Evolutionary conservation across 2,329 filamentous ascomycete genomes (phyloP).

Genomic region (Botrytis deweyae): DNA sequence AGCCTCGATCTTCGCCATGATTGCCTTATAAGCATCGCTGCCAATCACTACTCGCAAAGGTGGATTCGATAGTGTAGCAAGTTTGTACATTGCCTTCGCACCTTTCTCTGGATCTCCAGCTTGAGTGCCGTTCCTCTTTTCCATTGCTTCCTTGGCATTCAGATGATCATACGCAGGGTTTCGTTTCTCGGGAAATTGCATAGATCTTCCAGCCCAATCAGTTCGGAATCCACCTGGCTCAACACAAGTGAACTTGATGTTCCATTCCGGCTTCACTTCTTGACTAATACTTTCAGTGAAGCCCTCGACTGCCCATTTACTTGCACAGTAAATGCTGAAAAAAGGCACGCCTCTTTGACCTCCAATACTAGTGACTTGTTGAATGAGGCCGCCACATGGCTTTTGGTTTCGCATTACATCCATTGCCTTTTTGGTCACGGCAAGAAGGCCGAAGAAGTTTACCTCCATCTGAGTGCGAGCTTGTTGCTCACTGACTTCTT

Average conservation of each 20-base stretch:
- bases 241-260: constrained; percentile 44
- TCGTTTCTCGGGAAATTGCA: constrained; percentile 45
- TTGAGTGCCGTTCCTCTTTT: constrained; percentile 37
- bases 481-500: constrained; percentile 50
- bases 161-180: constrained; percentile 49
- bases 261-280: constrained; percentile 43
- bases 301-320: constrained; percentile 46
- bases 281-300: constrained; percentile 42
- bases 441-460: constrained; percentile 58
- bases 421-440: constrained; percentile 49
- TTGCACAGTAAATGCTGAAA: constrained; percentile 42
- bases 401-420: constrained; percentile 41
- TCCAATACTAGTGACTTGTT: constrained; percentile 45
- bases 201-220: constrained; percentile 42
- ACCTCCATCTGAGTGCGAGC: constrained; percentile 56
- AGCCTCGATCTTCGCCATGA: constrained; percentile 51
- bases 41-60: constrained; percentile 54
- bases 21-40: constrained; percentile 50
- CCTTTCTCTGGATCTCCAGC: constrained; percentile 49
- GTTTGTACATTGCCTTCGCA: constrained; percentile 52
- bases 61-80: constrained; percentile 52
- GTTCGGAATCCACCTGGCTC: constrained; percentile 45
- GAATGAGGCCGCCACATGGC: constrained; percentile 42
- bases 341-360: constrained; percentile 41
- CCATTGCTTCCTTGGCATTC: constrained; percentile 43